A percentile compares a stretch with the other conserved stretches of the same genome.
phyloP scores from a whole-genome alignment of 371 early-diverging fungal genomes.

The Globomyces sp. region DNA sequence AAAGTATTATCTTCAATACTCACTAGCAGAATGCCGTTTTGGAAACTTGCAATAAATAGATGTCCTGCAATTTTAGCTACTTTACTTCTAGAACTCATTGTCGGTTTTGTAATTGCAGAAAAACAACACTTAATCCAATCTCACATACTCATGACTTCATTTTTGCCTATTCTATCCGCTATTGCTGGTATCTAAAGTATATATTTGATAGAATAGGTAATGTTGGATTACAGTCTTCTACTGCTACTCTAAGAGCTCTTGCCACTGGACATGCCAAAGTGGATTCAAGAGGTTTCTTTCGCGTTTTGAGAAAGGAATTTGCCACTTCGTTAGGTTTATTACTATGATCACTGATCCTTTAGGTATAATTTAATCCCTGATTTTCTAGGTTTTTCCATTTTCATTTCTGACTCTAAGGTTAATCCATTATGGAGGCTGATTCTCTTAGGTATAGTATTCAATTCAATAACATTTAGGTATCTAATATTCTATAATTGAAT shows the following conservation, averaged over 20 bases:
- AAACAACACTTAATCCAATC: slow-evolving; percentile 17
- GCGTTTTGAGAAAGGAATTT: slow-evolving; percentile 34
- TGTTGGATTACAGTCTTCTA: slow-evolving; percentile 43
- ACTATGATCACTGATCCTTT: not conserved
- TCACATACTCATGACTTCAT: slow-evolving; percentile 34
- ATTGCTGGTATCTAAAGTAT: slow-evolving; percentile 31
- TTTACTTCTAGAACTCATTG: slow-evolving; percentile 36
- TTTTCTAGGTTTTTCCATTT: no score
- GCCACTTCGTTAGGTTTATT: slow-evolving; percentile 27
- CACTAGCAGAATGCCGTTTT: slow-evolving; percentile 34
- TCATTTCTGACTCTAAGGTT: no score
- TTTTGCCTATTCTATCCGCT: slow-evolving; percentile 40
- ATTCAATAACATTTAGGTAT: no score
- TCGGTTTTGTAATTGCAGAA: slow-evolving; percentile 31
- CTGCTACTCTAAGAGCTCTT: slow-evolving; percentile 43
- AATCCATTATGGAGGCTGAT: no score
- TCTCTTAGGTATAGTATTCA: no score
- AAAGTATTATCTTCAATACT: slow-evolving; percentile 20
- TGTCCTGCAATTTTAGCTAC: slow-evolving; percentile 40
- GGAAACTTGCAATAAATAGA: slow-evolving; percentile 32
- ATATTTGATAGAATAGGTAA: slow-evolving; percentile 23
- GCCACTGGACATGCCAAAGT: slow-evolving; percentile 41
- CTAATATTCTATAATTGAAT: no score
- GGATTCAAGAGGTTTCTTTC: slow-evolving; percentile 15
- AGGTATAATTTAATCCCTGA: no score